Conservation (phyloP, 805 yeast species). For the Saturnispora sanitii region DNA sequence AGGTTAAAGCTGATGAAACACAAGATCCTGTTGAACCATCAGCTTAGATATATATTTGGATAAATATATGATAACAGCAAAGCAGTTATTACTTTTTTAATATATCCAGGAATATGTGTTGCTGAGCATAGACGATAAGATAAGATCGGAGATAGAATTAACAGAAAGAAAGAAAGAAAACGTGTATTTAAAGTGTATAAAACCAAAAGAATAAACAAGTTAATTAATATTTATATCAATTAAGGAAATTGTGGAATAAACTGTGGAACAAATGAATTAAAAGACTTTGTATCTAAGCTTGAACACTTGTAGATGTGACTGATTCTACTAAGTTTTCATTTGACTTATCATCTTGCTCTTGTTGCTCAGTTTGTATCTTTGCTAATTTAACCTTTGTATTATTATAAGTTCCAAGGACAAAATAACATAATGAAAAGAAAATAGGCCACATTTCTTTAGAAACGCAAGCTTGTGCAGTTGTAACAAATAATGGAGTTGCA, state of each 20-base stretch:
- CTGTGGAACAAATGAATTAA: too few species aligned
- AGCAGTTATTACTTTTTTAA: too few species aligned
- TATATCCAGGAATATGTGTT: too few species aligned
- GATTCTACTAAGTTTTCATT: too few species aligned
- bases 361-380: constrained; percentile 5
- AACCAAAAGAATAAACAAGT: neutral
- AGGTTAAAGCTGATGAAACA: neutral
- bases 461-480: constrained; percentile 47
- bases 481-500: constrained; percentile 42
- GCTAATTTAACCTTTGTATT: constrained; percentile 40
- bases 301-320: too few species aligned
- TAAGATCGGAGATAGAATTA: too few species aligned
- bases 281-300: too few species aligned
- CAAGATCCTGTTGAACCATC: too few species aligned
- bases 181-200: neutral
- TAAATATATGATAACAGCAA: too few species aligned
- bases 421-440: constrained; percentile 48
- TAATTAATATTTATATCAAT: neutral
- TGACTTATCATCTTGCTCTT: constrained; percentile 5
- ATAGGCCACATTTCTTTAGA: constrained; percentile 56
- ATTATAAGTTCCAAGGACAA: constrained; percentile 52
- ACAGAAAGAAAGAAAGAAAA: neutral
- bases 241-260: too few species aligned
- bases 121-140: too few species aligned
- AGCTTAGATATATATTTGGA: too few species aligned